Evolutionary conservation across 805 yeast genomes (phyloP), one percentile per base, ranked within the genome.

Genomic region (Starmera dryadoides): DNA sequence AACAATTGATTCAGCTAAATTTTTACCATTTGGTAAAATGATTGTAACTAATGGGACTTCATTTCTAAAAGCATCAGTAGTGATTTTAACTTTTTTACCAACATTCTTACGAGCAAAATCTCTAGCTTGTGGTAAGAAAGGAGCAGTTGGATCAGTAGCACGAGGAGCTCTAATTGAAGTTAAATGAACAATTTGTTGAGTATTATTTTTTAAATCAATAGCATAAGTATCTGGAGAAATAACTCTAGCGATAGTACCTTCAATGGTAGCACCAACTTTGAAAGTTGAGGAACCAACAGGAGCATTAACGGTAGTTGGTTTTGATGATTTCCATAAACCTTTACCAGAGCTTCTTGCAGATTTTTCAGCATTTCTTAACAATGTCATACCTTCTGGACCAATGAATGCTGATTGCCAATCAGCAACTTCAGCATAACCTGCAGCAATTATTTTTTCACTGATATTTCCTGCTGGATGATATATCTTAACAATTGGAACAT

Each of bases 121-220:
- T 45, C 74, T 74, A n/a, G 93, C 87, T 44, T 70, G 69, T 16
- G 75, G 69, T 17, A 74, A 79, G 55, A 76, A 74, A 0, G 79
- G 72, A 16, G 77, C 76, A 5, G 71, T 60, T 25, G 77, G 54
- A 47, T 84, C 93, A 32, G 68, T 61, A 38, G 71, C 72, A 49
- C 86, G 73, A 32, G 96, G 95, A 1, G 79, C 83, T 46, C 94
- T 71, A 33, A 85, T 52, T 2, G 93, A 83, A 3, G 94, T 76
- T 49, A 86, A 68, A 55, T 85, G 91, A 29, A 84, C 88, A 17
- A 85, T 74, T 39, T 66, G 52, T 32, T 52, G 63, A 17, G 71
- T 62, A 31, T 66, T 76, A 30, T 71, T 60, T 23, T 68, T 60
- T 43, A 76, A 54, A 33, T 78, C 70, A 10, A 86, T 55, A 20